Percentiles rank a stretch among this genome's conserved stretches.
Evolutionary conservation across 2,329 filamentous ascomycete genomes (phyloP).

Genomic region (Trichoderma koningii): DNA sequence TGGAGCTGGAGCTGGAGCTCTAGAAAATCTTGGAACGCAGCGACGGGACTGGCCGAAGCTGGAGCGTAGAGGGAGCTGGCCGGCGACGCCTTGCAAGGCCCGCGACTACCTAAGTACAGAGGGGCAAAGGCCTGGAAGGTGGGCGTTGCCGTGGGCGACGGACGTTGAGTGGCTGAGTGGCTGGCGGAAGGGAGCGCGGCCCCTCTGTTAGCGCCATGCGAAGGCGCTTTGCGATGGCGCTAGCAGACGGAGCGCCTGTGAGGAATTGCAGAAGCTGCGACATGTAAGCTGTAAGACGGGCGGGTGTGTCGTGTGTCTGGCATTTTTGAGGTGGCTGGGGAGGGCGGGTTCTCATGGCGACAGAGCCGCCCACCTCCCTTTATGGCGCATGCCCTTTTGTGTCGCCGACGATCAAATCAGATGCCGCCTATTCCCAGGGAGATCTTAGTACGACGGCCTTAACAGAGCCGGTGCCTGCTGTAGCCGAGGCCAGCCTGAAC

Average conservation of each 20-base stretch:
- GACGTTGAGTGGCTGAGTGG: neutral
- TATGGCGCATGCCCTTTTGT: neutral
- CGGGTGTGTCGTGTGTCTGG: no score
- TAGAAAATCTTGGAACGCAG: neutral
- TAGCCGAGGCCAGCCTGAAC: no score
- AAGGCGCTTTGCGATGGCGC: conserved; percentile 20
- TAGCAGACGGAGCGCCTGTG: conserved; percentile 10
- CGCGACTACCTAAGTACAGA: conserved; percentile 31
- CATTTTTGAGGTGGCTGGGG: conserved; percentile 13
- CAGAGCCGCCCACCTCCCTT: neutral
- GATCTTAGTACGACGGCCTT: no score
- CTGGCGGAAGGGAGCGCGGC: conserved; percentile 27
- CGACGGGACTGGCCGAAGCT: conserved; percentile 18
- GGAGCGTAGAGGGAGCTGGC: neutral
- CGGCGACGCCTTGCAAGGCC: conserved; percentile 18
- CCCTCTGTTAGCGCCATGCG: conserved; percentile 24
- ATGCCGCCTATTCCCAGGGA: no score
- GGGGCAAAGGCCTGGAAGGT: conserved; percentile 13
- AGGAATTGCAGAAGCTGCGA: conserved; percentile 3
- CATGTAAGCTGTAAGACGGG: neutral
- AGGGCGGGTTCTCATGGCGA: conserved; percentile 28
- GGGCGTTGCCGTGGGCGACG: conserved; percentile 30
- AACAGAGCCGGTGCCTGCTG: no score
- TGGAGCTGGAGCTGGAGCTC: conserved; percentile 18
- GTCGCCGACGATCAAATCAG: no score